A percentile compares a stretch with the other conserved stretches of the same genome.
Evolutionary conservation across 2,329 filamentous ascomycete species (phyloP).

Genomic region (Cercospora beticola): DNA sequence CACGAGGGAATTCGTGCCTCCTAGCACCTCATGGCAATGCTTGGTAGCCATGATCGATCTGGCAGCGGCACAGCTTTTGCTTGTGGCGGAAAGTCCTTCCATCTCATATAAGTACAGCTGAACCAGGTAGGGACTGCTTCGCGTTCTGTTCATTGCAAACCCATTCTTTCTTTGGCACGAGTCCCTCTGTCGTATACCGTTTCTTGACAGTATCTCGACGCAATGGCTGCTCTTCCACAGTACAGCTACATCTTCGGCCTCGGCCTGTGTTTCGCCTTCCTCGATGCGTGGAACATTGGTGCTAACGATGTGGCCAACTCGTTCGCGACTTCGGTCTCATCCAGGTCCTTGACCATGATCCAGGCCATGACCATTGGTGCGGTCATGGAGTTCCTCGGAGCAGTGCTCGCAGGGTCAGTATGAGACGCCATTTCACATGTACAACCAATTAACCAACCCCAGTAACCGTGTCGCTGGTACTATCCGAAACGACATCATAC

Average conservation of each 20-base stretch:
- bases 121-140: neutral
- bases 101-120: neutral
- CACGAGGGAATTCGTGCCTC: constrained; percentile 1
- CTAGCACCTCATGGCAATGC: constrained; percentile 7
- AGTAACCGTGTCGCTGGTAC: constrained; percentile 44
- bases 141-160: neutral
- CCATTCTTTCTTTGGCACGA: neutral
- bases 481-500: constrained; percentile 51
- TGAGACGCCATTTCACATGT: neutral
- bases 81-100: neutral
- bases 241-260: constrained; percentile 63
- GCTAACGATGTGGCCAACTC: constrained; percentile 55
- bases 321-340: constrained; percentile 53
- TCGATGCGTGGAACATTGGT: constrained; percentile 66
- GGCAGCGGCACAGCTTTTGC: neutral
- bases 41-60: neutral
- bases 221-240: constrained; percentile 47
- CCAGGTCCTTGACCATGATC: constrained; percentile 52
- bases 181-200: neutral
- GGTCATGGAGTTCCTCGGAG: constrained; percentile 53
- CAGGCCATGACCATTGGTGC: constrained; percentile 51
- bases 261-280: constrained; percentile 61
- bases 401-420: constrained; percentile 43
- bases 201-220: neutral
- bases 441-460: neutral